Base-by-base conservation (phyloP, 1,284 basidiomycete genomes). In the Trichosporon coremiiforme region DNA sequence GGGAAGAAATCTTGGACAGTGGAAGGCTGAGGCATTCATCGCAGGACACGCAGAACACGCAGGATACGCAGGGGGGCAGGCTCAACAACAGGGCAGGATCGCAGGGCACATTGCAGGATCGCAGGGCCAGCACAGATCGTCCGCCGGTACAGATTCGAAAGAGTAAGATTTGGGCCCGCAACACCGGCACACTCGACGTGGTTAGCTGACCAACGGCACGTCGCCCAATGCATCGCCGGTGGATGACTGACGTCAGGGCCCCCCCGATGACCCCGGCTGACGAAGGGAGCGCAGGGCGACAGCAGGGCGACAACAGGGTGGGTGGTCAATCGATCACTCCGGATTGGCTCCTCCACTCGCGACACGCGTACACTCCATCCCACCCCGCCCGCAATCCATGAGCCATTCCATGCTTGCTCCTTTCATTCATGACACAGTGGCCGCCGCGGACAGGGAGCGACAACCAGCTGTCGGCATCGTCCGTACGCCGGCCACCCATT, bases 121-220 rank as follows among this genome's bases (percentile, higher is more conserved):
- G 33, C 57, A 62, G 57, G 57, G 57, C 57, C 57, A 35, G 57
- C 57, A 62, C 57, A 62, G 57, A 62, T 62, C 57, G 57, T 62
- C 57, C 17, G 31, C 57, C 57, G 57, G 55, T 20, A 13, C 50
- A 38, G 36, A 25, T 25, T 25, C 25, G 25, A 25, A 17, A 53
- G 17, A 33, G 25, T 60, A 60, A 60, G 55, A 33, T 60, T 60
- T 60, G 29, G 55, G 17, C 55, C 55, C 55, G 55, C 55, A 29
- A 31, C 25, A 60, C 17, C 53, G 20, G 53, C 36, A 35, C 33
- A 10, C 33, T 25, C 25, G 25, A 25, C 33, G 1, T 35, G 33
- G 33, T 10, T 33, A 31, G 29, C 31, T 35, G 31, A 35, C 57
- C 57, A 62, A 62, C 57, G 15, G 57, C 29, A 17, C 8, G 29